phyloP scores from a whole-genome alignment of 2,329 filamentous ascomycete genomes.

The Pyrenophora seminiperda region DNA sequence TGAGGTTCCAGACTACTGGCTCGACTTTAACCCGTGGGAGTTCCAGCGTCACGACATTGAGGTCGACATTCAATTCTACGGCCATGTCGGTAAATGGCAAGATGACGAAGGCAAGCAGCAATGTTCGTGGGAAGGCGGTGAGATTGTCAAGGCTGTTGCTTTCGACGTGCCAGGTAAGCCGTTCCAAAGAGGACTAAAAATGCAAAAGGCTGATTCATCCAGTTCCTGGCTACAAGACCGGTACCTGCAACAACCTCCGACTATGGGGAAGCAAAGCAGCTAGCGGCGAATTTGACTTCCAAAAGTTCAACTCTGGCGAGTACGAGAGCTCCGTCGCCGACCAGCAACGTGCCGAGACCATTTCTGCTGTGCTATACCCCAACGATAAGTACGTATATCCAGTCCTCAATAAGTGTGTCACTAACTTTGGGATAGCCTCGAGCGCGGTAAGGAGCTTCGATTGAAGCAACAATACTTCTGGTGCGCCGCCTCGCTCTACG shows the following conservation, averaged over 20 bases:
- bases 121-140: constrained; percentile 86
- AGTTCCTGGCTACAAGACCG: constrained; percentile 87
- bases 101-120: constrained; percentile 77
- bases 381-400: constrained; percentile 73
- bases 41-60: constrained; percentile 95
- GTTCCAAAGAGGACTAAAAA: too few species aligned
- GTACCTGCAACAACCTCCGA: constrained; percentile 93
- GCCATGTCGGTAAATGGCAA: constrained; percentile 72
- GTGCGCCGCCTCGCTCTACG: constrained; percentile 94
- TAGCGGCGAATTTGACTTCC: constrained; percentile 97
- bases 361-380: constrained; percentile 94
- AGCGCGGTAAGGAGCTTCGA: constrained; percentile 93
- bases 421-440: constrained; percentile 58
- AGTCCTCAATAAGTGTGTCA: neutral
- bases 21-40: constrained; percentile 99
- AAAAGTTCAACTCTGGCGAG: constrained; percentile 98
- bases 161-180: constrained; percentile 72
- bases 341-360: constrained; percentile 97
- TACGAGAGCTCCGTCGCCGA: constrained; percentile 99
- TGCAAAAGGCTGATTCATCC: constrained; percentile 47
- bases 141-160: constrained; percentile 88
- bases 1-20: constrained; percentile 97
- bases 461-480: constrained; percentile 99
- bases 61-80: constrained; percentile 97
- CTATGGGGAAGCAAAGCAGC: constrained; percentile 98